phyloP scores from a whole-genome alignment of 768 basidiomycete species.

The Grammothele lineata region DNA sequence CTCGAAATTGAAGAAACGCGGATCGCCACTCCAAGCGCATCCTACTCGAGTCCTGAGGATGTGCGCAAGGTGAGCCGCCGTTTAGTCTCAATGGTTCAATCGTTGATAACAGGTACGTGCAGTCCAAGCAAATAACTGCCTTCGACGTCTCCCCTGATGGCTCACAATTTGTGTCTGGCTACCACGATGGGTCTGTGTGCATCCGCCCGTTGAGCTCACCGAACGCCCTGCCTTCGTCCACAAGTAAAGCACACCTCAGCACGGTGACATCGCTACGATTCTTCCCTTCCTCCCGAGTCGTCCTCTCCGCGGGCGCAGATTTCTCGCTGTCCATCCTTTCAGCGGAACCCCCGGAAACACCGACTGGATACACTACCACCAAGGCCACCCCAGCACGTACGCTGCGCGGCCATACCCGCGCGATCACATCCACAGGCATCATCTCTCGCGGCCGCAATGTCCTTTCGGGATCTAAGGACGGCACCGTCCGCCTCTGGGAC shows the following conservation, averaged over 20 bases:
- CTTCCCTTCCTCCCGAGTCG: slow-evolving; percentile 69
- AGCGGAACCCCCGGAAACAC: slow-evolving; percentile 37
- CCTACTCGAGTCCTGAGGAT: slow-evolving; percentile 46
- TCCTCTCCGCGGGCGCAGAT: slow-evolving; percentile 67
- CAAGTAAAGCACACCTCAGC: slow-evolving; percentile 45
- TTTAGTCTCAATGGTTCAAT: neutral
- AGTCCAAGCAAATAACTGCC: slow-evolving; percentile 55
- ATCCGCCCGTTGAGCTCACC: slow-evolving; percentile 37
- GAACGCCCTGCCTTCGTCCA: slow-evolving; percentile 20
- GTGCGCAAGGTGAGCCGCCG: slow-evolving; percentile 23
- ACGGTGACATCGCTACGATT: slow-evolving; percentile 53
- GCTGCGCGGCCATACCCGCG: slow-evolving; percentile 60
- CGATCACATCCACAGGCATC: slow-evolving; percentile 61
- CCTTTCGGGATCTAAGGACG: slow-evolving; percentile 64
- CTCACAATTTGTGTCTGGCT: slow-evolving; percentile 55
- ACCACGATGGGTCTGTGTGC: slow-evolving; percentile 54
- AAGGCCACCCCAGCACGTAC: slow-evolving; percentile 51
- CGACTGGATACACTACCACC: slow-evolving; percentile 17
- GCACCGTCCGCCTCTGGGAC: slow-evolving; percentile 70
- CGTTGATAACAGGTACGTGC: too few relatives aligned
- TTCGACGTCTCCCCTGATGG: slow-evolving; percentile 60
- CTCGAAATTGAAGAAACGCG: slow-evolving; percentile 45
- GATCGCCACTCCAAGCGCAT: slow-evolving; percentile 46
- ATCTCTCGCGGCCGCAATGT: slow-evolving; percentile 63
- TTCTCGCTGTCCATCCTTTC: slow-evolving; percentile 65